Conservation (phyloP, 495 filamentous ascomycete genomes). For the Aspergillus olivimuriae region DNA sequence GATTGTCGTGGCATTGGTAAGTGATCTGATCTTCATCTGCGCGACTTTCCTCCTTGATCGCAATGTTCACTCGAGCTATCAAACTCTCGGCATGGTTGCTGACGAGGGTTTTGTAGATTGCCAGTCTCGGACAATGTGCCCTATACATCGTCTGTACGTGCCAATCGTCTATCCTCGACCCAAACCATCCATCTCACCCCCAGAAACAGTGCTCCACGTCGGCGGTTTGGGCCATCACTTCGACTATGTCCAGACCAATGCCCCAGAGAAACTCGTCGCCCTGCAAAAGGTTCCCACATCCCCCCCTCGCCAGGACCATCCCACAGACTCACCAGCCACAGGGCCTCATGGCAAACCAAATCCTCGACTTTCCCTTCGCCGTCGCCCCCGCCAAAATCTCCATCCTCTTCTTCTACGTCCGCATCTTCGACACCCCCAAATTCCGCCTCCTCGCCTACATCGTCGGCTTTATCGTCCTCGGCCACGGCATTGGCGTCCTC, state of each 20-base stretch:
- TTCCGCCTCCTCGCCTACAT: constrained; percentile 26
- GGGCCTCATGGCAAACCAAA: constrained; percentile 15
- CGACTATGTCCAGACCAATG: constrained; percentile 9
- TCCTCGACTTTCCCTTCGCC: constrained; percentile 24
- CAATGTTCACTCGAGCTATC: too few species aligned
- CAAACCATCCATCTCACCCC: too few species aligned
- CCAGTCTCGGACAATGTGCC: constrained; percentile 8
- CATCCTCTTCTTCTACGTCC: constrained; percentile 38
- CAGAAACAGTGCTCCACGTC: constrained; percentile 14
- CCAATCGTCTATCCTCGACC: too few species aligned
- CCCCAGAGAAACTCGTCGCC: constrained; percentile 7
- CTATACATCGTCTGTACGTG: constrained; percentile 15
- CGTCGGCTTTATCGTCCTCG: constrained; percentile 21
- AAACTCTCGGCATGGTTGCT: too few species aligned
- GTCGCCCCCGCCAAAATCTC: constrained; percentile 33
- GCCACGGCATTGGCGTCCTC: constrained; percentile 19
- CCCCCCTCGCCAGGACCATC: background rate
- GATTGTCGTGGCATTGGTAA: constrained; percentile 21
- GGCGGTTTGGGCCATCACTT: constrained; percentile 15
- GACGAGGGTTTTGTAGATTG: constrained; percentile 11
- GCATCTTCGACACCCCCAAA: constrained; percentile 25
- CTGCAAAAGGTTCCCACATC: constrained; percentile 6
- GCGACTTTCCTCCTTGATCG: too few species aligned
- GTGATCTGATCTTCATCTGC: too few species aligned
- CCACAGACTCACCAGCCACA: constrained; percentile 1